A percentile compares a stretch with the other conserved stretches of the same genome.
Conservation (phyloP, 257 asterid species). For the Primulina huaijiensis region DNA sequence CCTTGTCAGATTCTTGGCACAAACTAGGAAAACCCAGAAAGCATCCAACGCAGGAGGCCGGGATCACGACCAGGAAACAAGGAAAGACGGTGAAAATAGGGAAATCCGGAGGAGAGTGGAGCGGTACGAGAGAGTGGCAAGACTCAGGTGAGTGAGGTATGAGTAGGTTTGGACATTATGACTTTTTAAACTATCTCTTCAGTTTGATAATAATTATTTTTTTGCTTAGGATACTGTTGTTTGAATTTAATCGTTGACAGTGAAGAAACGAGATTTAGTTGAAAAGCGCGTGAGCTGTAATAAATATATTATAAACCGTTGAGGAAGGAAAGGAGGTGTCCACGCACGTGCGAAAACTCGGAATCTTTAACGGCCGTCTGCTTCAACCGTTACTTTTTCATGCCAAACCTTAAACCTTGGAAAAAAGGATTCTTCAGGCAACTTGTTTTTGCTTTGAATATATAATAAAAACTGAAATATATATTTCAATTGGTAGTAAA, state of each 20-base stretch:
- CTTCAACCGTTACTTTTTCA: constrained; percentile 12
- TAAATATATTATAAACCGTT: constrained; percentile 19
- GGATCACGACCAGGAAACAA: constrained; percentile 11
- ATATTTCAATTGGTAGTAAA: too few species aligned
- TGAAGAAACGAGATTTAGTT: constrained; percentile 6
- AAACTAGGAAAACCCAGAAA: background rate
- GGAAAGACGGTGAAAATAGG: constrained; percentile 14
- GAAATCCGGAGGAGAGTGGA: constrained; percentile 26
- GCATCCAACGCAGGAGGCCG: constrained; percentile 19
- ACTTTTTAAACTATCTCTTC: constrained; percentile 15
- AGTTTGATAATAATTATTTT: too few species aligned
- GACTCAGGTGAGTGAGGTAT: constrained; percentile 51
- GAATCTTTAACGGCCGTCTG: constrained; percentile 20
- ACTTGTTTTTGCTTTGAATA: too few species aligned
- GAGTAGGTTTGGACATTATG: constrained; percentile 47
- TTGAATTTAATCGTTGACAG: background rate
- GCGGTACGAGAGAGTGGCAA: constrained; percentile 23
- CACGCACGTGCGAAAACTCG: background rate
- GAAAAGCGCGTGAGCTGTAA: constrained; percentile 27
- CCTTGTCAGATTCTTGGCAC: constrained; percentile 15
- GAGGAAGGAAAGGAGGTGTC: constrained; percentile 27
- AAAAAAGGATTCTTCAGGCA: too few species aligned
- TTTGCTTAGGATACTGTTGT: constrained; percentile 15
- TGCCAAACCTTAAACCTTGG: background rate
- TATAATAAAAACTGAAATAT: too few species aligned